Evolutionary conservation across 2,329 filamentous ascomycete genomes (phyloP).

Genomic region (Neocatenulostroma microsporum): DNA sequence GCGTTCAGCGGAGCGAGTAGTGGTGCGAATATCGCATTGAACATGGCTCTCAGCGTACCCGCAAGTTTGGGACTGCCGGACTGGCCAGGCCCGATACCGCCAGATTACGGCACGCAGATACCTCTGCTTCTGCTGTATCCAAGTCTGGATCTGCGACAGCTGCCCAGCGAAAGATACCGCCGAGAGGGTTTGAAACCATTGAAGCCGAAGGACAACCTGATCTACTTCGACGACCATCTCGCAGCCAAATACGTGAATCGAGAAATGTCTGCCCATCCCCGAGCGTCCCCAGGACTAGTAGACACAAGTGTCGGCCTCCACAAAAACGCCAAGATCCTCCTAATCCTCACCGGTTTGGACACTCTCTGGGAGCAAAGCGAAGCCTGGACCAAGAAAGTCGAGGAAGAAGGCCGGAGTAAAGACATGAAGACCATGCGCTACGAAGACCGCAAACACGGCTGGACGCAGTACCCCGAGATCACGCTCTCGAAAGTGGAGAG

Average conservation of each 20-base stretch:
- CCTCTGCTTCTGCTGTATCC: constrained; percentile 40
- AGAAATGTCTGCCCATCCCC: constrained; percentile 30
- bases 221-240: constrained; percentile 31
- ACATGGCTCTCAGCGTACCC: constrained; percentile 31
- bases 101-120: constrained; percentile 28
- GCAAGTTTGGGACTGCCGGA: constrained; percentile 24
- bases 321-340: constrained; percentile 33
- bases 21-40: constrained; percentile 42
- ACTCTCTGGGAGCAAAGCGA: constrained; percentile 36
- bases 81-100: constrained; percentile 33
- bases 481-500: constrained; percentile 33
- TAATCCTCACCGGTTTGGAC: constrained; percentile 37
- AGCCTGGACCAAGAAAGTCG: constrained; percentile 36
- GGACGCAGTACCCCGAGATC: constrained; percentile 37
- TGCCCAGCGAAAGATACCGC: constrained; percentile 34
- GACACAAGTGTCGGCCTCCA: constrained; percentile 24
- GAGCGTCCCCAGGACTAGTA: constrained; percentile 35
- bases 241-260: constrained; percentile 36
- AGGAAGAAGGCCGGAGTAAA: constrained; percentile 25
- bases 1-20: constrained; percentile 40
- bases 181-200: constrained; percentile 28
- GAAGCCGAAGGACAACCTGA: constrained; percentile 21
- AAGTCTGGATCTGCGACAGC: constrained; percentile 34
- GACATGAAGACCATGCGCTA: constrained; percentile 22
- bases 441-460: constrained; percentile 29